Evolutionary conservation across 352 stramenopile species (phyloP).

Genomic region (Phytophthora fragariaefolia): DNA sequence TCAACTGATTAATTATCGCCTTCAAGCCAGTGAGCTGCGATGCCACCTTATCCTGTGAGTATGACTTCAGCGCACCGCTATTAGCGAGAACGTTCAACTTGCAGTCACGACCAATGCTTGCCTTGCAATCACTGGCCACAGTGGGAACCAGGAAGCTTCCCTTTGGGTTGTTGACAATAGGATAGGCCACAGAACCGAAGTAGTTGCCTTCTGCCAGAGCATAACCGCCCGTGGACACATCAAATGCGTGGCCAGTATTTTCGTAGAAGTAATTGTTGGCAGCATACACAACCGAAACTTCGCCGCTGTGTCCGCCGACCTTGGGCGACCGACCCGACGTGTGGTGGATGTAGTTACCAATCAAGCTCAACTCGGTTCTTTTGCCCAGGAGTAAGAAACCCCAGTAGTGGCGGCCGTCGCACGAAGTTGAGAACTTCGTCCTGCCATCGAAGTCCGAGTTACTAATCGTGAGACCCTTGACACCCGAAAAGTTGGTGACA

Average conservation of each 20-base stretch:
- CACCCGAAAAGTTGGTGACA: constrained; percentile 34
- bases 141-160: constrained; percentile 26
- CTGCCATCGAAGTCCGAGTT: constrained; percentile 38
- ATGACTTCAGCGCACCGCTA: constrained; percentile 1
- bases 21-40: background rate
- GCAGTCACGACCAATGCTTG: constrained; percentile 20
- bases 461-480: constrained; percentile 45
- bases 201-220: constrained; percentile 43
- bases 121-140: constrained; percentile 10
- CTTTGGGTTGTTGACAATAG: constrained; percentile 11
- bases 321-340: constrained; percentile 54
- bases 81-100: constrained; percentile 20
- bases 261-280: constrained; percentile 41
- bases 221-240: constrained; percentile 23
- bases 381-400: constrained; percentile 42
- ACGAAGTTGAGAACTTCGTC: constrained; percentile 12
- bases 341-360: constrained; percentile 55
- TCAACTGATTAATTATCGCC: background rate
- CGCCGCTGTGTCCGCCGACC: constrained; percentile 25
- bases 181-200: constrained; percentile 20
- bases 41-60: background rate
- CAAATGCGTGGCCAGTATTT: constrained; percentile 37
- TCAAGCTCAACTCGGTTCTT: constrained; percentile 44
- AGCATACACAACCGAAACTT: constrained; percentile 32
- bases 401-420: constrained; percentile 47